Percentiles rank a stretch among this genome's conserved stretches.
Evolutionary conservation across 2,329 filamentous ascomycete genomes (phyloP).

Genomic region (Cladorrhinum sp.): DNA sequence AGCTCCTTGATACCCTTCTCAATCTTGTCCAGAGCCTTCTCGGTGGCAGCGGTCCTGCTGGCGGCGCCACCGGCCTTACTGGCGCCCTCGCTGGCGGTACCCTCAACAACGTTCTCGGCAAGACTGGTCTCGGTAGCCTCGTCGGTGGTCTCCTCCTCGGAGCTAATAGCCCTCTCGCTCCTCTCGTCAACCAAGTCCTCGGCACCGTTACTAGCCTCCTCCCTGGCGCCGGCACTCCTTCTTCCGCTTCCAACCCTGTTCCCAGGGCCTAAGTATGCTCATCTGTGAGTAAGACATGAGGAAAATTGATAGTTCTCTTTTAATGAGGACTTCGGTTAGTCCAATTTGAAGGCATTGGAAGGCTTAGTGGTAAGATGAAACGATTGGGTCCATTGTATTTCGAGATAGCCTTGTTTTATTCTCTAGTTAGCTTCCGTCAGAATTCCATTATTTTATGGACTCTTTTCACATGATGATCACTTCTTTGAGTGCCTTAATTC

Average conservation of each 20-base stretch:
- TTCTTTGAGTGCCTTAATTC: too few species aligned
- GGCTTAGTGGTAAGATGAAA: too few species aligned
- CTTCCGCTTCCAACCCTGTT: neutral
- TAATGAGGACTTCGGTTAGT: too few species aligned
- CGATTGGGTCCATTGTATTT: too few species aligned
- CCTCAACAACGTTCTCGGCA: slow-evolving; percentile 8
- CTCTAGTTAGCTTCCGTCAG: too few species aligned
- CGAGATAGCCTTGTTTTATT: too few species aligned
- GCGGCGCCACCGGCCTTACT: slow-evolving; percentile 10
- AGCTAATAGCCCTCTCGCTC: neutral
- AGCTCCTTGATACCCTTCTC: slow-evolving; percentile 11
- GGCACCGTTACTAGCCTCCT: neutral
- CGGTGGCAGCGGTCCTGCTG: slow-evolving; percentile 3
- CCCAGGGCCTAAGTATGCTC: neutral
- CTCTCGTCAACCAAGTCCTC: slow-evolving; percentile 1
- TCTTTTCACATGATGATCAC: too few species aligned
- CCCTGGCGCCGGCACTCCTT: neutral
- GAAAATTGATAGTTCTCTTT: too few species aligned
- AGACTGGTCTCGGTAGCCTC: slow-evolving; percentile 10
- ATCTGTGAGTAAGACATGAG: too few species aligned
- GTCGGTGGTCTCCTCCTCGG: slow-evolving; percentile 8
- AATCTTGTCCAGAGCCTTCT: slow-evolving; percentile 12
- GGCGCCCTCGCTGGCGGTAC: slow-evolving; percentile 4
- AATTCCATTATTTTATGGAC: too few species aligned
- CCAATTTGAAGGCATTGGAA: too few species aligned